Evolutionary conservation across 768 basidiomycete species (phyloP).

Genomic region (Cantharellus cinnabarinus): DNA sequence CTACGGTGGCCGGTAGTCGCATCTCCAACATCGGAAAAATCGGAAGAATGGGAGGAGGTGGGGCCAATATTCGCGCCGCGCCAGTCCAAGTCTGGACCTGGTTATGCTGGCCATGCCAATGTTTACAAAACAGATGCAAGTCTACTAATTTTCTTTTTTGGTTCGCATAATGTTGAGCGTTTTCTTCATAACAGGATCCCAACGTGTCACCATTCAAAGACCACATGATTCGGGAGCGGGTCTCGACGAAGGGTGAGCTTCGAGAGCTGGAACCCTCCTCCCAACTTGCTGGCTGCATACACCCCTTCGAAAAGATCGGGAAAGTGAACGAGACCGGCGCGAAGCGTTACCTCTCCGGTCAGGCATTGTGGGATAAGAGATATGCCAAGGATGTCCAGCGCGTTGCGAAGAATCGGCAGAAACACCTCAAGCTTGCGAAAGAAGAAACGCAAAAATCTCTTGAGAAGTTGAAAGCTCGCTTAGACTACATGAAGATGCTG

Average conservation of each 20-base stretch:
- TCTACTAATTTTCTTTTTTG: background rate
- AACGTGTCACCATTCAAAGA: conserved; percentile 17
- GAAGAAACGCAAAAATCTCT: conserved; percentile 21
- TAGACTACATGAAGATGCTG: background rate
- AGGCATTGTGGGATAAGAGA: conserved; percentile 41
- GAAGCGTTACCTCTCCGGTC: conserved; percentile 54
- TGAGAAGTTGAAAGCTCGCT: conserved; percentile 7
- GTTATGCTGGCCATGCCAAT: background rate
- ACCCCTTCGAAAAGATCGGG: conserved; percentile 50
- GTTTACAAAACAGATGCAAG: background rate
- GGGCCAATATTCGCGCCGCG: too few relatives aligned
- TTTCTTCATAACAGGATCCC: background rate
- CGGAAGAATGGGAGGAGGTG: too few relatives aligned
- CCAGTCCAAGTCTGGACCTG: background rate
- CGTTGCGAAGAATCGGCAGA: conserved; percentile 47
- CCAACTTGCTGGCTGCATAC: conserved; percentile 42
- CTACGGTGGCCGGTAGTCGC: too few relatives aligned
- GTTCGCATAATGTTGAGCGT: background rate
- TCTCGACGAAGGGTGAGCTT: conserved; percentile 65
- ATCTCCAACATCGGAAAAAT: too few relatives aligned
- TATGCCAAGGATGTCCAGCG: conserved; percentile 34
- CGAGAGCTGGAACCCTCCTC: conserved; percentile 55
- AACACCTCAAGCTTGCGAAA: conserved; percentile 37
- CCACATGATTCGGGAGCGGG: conserved; percentile 78
- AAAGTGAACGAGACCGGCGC: conserved; percentile 51